Evolutionary conservation across 208 protist genomes (phyloP).

Genomic region (Crithidia bombi): DNA sequence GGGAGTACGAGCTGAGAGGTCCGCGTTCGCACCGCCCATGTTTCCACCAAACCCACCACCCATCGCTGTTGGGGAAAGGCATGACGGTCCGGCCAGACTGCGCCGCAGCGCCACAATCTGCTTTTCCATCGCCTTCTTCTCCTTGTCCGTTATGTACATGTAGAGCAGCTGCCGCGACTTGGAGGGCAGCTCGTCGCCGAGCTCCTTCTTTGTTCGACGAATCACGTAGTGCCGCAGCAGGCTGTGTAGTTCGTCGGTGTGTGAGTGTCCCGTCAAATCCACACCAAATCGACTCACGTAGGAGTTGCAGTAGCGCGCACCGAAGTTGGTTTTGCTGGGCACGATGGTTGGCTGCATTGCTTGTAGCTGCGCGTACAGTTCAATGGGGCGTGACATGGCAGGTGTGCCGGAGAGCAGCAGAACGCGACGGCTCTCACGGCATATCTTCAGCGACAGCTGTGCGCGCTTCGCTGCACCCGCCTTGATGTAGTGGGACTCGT

Average conservation of each 20-base stretch:
- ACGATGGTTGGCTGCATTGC: constrained; percentile 61
- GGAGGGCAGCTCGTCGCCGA: constrained; percentile 88
- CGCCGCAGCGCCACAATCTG: constrained; percentile 66
- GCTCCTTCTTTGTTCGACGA: constrained; percentile 92
- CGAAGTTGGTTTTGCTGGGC: constrained; percentile 84
- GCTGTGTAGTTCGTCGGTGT: constrained; percentile 93
- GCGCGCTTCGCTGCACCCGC: constrained; percentile 82
- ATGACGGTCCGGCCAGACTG: constrained; percentile 15
- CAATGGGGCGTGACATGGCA: constrained; percentile 93
- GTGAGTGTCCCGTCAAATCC: constrained; percentile 75
- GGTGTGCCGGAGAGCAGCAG: constrained; percentile 95
- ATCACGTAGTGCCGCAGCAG: constrained; percentile 93
- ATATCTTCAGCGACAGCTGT: constrained; percentile 76
- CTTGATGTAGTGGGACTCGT: constrained; percentile 97
- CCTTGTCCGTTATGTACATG: constrained; percentile 80
- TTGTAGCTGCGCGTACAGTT: constrained; percentile 95
- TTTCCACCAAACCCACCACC: not conserved
- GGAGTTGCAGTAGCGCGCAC: constrained; percentile 94
- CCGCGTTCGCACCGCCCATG: not conserved
- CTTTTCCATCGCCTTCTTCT: constrained; percentile 85
- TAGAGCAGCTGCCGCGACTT: constrained; percentile 90
- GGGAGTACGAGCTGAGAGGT: constrained; percentile 26
- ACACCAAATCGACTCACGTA: constrained; percentile 77
- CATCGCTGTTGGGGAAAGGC: not conserved
- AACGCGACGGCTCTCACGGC: constrained; percentile 67